Percentiles rank a stretch among this genome's conserved stretches.
phyloP scores from a whole-genome alignment of 805 yeast genomes.

The Komagataella populi region DNA sequence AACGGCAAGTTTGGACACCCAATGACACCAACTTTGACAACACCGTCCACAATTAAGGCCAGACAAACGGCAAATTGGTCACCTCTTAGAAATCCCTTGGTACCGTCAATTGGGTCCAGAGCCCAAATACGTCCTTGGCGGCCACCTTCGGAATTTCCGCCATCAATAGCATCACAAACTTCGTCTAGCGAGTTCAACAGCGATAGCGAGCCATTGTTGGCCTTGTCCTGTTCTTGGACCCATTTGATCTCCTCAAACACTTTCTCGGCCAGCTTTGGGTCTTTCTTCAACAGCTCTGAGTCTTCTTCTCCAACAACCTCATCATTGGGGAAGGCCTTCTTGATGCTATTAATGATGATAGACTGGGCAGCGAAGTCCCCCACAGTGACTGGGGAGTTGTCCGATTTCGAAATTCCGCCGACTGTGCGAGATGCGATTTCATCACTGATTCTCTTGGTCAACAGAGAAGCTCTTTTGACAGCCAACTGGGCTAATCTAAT shows the following conservation, averaged over 20 bases:
- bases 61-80: conserved; percentile 96
- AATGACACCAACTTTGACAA: conserved; percentile 79
- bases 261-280: conserved; percentile 29
- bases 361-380: conserved; percentile 98
- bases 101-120: conserved; percentile 95
- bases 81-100: conserved; percentile 90
- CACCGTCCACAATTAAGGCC: conserved; percentile 77
- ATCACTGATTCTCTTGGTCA: conserved; percentile 54
- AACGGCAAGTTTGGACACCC: conserved; percentile 89
- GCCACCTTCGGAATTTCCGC: conserved; percentile 76
- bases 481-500: conserved; percentile 76
- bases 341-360: conserved; percentile 72
- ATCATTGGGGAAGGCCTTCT: conserved; percentile 69
- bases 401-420: conserved; percentile 60
- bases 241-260: conserved; percentile 48
- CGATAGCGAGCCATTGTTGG: conserved; percentile 22
- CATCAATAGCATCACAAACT: conserved; percentile 56
- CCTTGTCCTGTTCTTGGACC: conserved; percentile 32
- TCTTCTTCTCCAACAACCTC: conserved; percentile 93
- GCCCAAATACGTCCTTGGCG: conserved; percentile 84
- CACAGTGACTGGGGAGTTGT: conserved; percentile 87
- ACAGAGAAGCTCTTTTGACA: conserved; percentile 71
- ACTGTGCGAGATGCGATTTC: conserved; percentile 33
- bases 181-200: conserved; percentile 27
- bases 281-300: conserved; percentile 48